Evolutionary conservation across 176 grass and related monocot species (phyloP).

Genomic region (Oryza rufipogon): DNA sequence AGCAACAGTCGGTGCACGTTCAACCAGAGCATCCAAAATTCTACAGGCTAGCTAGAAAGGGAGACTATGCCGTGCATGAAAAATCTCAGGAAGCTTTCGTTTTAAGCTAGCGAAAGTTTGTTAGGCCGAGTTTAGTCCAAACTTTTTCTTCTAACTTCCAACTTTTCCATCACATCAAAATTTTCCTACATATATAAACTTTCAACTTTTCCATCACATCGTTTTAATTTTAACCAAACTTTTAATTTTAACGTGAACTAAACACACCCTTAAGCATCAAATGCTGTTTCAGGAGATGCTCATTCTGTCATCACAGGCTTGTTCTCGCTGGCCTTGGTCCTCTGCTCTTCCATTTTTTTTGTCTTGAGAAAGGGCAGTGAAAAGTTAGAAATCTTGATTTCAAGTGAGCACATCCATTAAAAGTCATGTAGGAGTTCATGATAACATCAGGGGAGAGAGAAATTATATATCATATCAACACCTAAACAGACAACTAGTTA

Average conservation of each 20-base stretch:
- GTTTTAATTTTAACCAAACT: too few relatives aligned
- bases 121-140: too few relatives aligned
- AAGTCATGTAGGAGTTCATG: neutral
- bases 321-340: conserved; percentile 72
- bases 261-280: neutral
- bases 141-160: too few relatives aligned
- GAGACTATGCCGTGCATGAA: neutral
- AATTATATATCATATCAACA: neutral
- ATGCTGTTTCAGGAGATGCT: neutral
- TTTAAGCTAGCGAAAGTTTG: conserved; percentile 10
- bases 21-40: neutral
- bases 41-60: too few relatives aligned
- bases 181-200: too few relatives aligned
- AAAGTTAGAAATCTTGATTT: neutral
- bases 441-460: neutral
- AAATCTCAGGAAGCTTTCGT: neutral
- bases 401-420: neutral
- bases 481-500: too few relatives aligned
- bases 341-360: neutral
- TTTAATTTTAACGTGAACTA: too few relatives aligned
- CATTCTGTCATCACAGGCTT: conserved; percentile 85
- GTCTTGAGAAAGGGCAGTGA: neutral
- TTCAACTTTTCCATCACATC: too few relatives aligned
- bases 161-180: too few relatives aligned
- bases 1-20: conserved; percentile 3